Evolutionary conservation across 139 green algal species (phyloP), one percentile per base, ranked within the genome.

Genomic region (Haematococcus lacustris): DNA sequence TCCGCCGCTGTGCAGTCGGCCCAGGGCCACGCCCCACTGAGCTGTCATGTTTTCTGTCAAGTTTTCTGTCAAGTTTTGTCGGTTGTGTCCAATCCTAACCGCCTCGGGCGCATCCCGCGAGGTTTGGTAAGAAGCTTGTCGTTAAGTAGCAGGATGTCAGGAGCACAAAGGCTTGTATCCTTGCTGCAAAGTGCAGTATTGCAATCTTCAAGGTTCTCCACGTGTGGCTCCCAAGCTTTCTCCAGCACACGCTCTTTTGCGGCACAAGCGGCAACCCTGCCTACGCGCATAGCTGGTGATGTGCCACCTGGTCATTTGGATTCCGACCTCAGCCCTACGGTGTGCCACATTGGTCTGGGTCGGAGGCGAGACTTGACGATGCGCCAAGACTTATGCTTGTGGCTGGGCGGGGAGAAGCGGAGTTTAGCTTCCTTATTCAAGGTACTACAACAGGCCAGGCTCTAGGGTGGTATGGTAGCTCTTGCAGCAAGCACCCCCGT

Each of bases 271-370:
- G 6, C n/a, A 5, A 39, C 60, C 9, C 60, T 67, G 30, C 60
- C 32, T 33, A 41, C 30, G 5, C 30, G 30, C 32, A 26, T 35
- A 25, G 23, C 67, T 25, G 75, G 79, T 0, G 25, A 60, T 7
- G 78, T 90, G 33, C 85, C 85, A 26, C 64, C 75, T 38, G 85
- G 85, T 13, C 85, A 90, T 57, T 43, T 82, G 9, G 71, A 73
- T 17, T 87, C 78, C 0, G 85, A 90, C 81, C 73, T 90, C 13
- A 84, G 66, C 51, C 73, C 69, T 40, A 72, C 70, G 1, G 78
- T 60, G 2, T 90, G 85, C 73, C 83, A 90, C 74, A 90, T 90
- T 47, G 83, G 85, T 2, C 67, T 90, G 30, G 80, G 78, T 50
- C 70, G 85, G 25, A 67, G 82, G 2, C 32, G 85, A 3, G 85